Conservation (phyloP, 805 yeast species). For the Kluyveromyces starmeri region DNA sequence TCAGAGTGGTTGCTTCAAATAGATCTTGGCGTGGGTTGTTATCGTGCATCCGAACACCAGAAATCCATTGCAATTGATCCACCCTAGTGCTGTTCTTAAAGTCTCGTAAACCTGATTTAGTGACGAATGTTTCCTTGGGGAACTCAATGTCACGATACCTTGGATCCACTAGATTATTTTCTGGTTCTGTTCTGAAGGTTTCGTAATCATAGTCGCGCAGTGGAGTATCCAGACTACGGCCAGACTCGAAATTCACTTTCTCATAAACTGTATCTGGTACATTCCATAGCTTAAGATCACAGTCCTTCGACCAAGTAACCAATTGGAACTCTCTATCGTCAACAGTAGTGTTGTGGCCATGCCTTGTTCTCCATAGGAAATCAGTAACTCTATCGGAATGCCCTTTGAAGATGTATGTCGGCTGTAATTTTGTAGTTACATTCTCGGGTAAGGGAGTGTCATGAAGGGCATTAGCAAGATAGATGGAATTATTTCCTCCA, state of each 20-base stretch:
- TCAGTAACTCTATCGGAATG: conserved; percentile 82
- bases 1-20: conserved; percentile 33
- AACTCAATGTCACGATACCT: conserved; percentile 22
- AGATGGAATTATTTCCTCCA: conserved; percentile 58
- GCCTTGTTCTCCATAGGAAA: conserved; percentile 75
- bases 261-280: conserved; percentile 40
- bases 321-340: conserved; percentile 81
- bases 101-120: conserved; percentile 29
- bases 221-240: conserved; percentile 30
- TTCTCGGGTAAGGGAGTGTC: conserved; percentile 7
- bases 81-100: conserved; percentile 31
- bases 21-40: conserved; percentile 30
- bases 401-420: conserved; percentile 60
- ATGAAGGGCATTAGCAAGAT: conserved; percentile 24
- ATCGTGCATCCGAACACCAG: conserved; percentile 67
- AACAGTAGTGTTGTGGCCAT: conserved; percentile 34
- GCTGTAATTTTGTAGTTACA: conserved; percentile 32
- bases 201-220: conserved; percentile 36
- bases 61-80: conserved; percentile 81
- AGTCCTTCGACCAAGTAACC: conserved; percentile 90
- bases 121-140: conserved; percentile 32
- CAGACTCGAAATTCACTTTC: conserved; percentile 36
- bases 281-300: conserved; percentile 79
- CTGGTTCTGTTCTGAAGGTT: conserved; percentile 48
- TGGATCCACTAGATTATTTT: conserved; percentile 16